Conservation (phyloP, 306 rosid genomes). For the Medicago arabica region DNA sequence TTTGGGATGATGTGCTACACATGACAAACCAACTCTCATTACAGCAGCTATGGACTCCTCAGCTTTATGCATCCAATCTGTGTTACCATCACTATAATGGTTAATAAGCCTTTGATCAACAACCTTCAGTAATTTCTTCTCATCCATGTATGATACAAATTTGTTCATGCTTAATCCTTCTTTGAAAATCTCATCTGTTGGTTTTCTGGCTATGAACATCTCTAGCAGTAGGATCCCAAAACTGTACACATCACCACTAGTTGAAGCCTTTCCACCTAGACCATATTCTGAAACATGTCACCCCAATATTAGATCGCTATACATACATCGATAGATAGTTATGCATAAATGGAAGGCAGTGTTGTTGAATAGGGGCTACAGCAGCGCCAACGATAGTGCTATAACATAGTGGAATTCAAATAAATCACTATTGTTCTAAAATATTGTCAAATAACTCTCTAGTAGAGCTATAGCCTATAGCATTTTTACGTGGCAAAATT, state of each 20-base stretch:
- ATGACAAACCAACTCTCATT: slow-evolving; percentile 45
- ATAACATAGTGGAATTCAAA: no score
- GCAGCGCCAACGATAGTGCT: no score
- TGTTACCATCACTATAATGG: background rate
- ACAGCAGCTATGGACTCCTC: slow-evolving; percentile 34
- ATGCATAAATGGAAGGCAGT: no score
- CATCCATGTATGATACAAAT: slow-evolving; percentile 32
- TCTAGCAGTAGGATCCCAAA: slow-evolving; percentile 53
- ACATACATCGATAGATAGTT: no score
- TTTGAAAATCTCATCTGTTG: slow-evolving; percentile 52
- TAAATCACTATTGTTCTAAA: no score
- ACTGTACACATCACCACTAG: slow-evolving; percentile 52
- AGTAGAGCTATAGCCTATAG: no score
- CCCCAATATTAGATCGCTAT: no score
- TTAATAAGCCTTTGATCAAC: slow-evolving; percentile 44
- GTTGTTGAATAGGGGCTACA: no score
- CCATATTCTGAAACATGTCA: slow-evolving; percentile 59
- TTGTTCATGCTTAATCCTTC: slow-evolving; percentile 47
- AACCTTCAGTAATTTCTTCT: slow-evolving; percentile 29
- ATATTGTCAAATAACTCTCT: no score
- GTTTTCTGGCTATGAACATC: slow-evolving; percentile 48
- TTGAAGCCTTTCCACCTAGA: slow-evolving; percentile 47
- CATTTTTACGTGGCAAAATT: no score
- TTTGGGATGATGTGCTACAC: slow-evolving; percentile 42
- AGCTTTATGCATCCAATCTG: background rate